phyloP scores from a whole-genome alignment of 768 basidiomycete genomes.

The Coprinopsis cinerea region DNA sequence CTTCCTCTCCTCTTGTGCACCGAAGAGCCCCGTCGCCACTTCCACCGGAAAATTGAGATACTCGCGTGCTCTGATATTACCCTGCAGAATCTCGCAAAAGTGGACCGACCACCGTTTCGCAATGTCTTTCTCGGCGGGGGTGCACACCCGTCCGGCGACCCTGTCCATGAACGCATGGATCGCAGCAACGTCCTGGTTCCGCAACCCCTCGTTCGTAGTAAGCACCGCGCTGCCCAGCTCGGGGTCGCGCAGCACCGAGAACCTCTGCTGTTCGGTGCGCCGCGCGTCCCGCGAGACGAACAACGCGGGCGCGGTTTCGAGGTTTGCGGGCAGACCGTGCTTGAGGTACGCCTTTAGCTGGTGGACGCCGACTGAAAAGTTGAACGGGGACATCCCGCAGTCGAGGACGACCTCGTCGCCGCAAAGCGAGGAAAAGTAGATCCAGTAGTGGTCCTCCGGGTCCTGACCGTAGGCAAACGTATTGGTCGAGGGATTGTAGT shows the following conservation, averaged over 20 bases:
- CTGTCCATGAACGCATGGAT: neutral
- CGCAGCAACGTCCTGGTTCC: neutral
- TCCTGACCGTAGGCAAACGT: slow-evolving; percentile 33
- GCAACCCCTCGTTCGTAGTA: neutral
- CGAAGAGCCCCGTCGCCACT: too few species aligned
- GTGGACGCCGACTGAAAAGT: slow-evolving; percentile 18
- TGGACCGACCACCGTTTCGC: neutral
- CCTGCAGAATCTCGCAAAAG: neutral
- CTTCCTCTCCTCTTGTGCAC: too few species aligned
- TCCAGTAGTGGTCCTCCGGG: slow-evolving; percentile 42
- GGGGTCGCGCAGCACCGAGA: neutral
- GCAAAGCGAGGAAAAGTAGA: slow-evolving; percentile 47
- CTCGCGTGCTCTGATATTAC: neutral
- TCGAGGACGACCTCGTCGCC: slow-evolving; percentile 39
- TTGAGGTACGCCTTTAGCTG: neutral
- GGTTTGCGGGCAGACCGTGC: neutral
- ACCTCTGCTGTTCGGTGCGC: neutral
- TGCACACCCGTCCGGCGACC: neutral
- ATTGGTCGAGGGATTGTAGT: slow-evolving; percentile 21
- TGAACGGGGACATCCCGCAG: slow-evolving; percentile 36
- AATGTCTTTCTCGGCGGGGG: neutral
- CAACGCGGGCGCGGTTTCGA: neutral
- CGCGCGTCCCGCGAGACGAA: neutral
- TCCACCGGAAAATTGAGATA: neutral
- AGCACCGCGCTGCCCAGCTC: neutral